phyloP scores from a whole-genome alignment of 345 rosid species.

The Salix suchowensis region DNA sequence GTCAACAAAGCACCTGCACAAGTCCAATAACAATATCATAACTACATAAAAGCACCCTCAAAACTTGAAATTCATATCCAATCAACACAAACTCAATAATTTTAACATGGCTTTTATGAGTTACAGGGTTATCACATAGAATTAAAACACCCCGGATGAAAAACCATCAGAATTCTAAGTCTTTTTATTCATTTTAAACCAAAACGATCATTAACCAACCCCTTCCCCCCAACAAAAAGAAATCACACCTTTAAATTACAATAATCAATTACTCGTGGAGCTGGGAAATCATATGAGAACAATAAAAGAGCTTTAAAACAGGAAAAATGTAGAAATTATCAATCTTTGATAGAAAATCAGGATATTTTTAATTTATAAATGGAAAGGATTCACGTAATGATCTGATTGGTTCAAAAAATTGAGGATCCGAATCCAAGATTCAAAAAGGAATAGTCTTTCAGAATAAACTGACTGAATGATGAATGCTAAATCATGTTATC shows the following conservation, averaged over 20 bases:
- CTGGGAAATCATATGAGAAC: slow-evolving; percentile 2
- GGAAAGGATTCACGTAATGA: slow-evolving; percentile 38
- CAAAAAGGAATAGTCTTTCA: not conserved
- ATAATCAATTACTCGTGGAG: slow-evolving; percentile 1
- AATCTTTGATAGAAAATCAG: slow-evolving; percentile 17
- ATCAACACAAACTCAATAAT: not conserved
- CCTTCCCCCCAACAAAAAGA: not conserved
- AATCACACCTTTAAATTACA: not conserved
- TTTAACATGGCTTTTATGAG: not conserved
- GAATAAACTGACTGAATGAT: not conserved
- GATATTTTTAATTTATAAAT: not conserved
- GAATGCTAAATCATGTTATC: not conserved
- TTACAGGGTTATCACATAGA: not conserved
- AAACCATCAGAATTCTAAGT: not conserved
- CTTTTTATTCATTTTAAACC: not conserved
- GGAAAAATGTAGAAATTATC: slow-evolving; percentile 8
- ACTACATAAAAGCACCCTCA: not conserved
- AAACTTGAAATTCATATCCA: not conserved
- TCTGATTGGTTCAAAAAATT: slow-evolving; percentile 12
- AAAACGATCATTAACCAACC: not conserved
- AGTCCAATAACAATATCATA: not conserved
- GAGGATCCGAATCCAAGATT: slow-evolving; percentile 41
- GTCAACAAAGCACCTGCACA: slow-evolving; percentile 16
- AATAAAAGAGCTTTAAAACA: not conserved
- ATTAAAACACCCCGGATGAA: not conserved